Percentiles rank a stretch among this genome's conserved stretches.
Conservation (phyloP, 2,329 filamentous ascomycete genomes). For the Cordyceps militaris region DNA sequence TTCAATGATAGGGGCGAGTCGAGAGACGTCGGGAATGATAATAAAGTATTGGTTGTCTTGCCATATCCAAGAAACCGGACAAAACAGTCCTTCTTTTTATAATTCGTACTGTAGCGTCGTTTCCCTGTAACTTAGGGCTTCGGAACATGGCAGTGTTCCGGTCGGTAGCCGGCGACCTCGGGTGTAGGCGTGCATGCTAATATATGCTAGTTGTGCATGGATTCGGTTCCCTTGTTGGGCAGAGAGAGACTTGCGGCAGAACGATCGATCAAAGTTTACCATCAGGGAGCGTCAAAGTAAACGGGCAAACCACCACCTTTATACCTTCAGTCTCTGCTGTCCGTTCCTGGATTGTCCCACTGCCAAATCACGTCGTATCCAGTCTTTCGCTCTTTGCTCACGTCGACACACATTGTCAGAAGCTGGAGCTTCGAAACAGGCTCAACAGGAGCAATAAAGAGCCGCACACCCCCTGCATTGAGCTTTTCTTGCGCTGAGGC, state of each 20-base stretch:
- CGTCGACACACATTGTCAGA: neutral
- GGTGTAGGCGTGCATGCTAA: constrained; percentile 4
- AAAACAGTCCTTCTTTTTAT: neutral
- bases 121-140: neutral
- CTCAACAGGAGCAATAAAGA: neutral
- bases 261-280: neutral
- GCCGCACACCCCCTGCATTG: constrained; percentile 4
- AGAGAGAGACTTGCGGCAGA: neutral
- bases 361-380: constrained; percentile 10
- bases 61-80: neutral
- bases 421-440: neutral
- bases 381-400: constrained; percentile 9
- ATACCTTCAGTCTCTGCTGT: constrained; percentile 9
- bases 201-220: neutral
- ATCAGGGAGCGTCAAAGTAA: neutral
- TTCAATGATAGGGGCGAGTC: neutral
- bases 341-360: constrained; percentile 11
- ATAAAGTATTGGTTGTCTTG: neutral
- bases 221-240: neutral
- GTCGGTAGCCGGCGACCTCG: constrained; percentile 11
- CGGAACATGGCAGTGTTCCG: constrained; percentile 2
- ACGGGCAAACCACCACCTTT: constrained; percentile 10
- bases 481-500: neutral
- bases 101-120: neutral
- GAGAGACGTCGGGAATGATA: neutral